Conservation (phyloP, 2,329 filamentous ascomycete species). For the Dothideomycetes sp. region DNA sequence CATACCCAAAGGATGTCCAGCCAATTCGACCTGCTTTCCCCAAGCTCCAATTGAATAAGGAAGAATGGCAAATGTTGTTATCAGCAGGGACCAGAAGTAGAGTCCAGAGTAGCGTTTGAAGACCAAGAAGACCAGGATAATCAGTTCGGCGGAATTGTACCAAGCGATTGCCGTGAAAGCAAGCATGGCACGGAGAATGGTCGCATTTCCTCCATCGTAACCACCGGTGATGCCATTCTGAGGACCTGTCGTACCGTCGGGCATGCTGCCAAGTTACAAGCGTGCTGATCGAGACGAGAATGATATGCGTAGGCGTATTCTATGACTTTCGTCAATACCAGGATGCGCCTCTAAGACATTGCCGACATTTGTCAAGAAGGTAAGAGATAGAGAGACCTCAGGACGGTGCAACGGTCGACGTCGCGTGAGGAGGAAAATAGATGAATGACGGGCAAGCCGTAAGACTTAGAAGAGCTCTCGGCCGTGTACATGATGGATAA, state of each 20-base stretch:
- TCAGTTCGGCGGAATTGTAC: conserved; percentile 38
- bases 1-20: conserved; percentile 22
- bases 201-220: conserved; percentile 21
- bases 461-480: too few relatives aligned
- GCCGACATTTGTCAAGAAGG: too few relatives aligned
- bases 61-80: conserved; percentile 36
- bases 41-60: conserved; percentile 41
- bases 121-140: conserved; percentile 38
- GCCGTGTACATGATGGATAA: too few relatives aligned
- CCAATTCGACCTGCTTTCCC: conserved; percentile 33
- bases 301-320: too few relatives aligned
- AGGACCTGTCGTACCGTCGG: conserved; percentile 7
- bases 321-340: too few relatives aligned
- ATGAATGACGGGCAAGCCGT: too few relatives aligned
- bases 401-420: too few relatives aligned
- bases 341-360: too few relatives aligned
- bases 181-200: conserved; percentile 23
- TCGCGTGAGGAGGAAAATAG: too few relatives aligned
- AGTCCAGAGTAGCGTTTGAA: conserved; percentile 40
- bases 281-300: too few relatives aligned
- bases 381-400: too few relatives aligned
- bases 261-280: too few relatives aligned
- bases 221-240: conserved; percentile 8
- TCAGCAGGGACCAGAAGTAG: conserved; percentile 43
- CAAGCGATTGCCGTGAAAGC: conserved; percentile 23